Evolutionary conservation across 495 filamentous ascomycete genomes (phyloP).

Genomic region (Sordaria brevicollis): DNA sequence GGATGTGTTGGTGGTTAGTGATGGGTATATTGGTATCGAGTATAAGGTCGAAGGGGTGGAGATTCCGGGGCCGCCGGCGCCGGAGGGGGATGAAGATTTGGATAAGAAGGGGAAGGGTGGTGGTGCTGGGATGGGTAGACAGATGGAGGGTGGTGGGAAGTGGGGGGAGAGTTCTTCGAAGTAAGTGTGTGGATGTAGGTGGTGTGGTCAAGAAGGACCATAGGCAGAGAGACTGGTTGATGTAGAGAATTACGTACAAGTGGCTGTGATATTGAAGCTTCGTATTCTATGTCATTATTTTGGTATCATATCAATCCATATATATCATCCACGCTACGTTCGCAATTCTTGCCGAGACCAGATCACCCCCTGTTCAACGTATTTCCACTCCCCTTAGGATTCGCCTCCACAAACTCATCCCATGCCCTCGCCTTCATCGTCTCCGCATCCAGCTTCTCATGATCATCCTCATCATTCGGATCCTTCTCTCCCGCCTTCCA

Average conservation of each 20-base stretch:
- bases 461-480: conserved; percentile 79
- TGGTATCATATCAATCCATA: neutral
- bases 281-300: neutral
- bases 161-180: neutral
- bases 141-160: neutral
- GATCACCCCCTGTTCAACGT: conserved; percentile 68
- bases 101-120: conserved; percentile 6
- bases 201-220: neutral
- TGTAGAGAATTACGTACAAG: neutral
- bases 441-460: conserved; percentile 74
- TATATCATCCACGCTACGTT: neutral
- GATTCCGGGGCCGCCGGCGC: conserved; percentile 10
- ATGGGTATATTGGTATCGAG: conserved; percentile 76
- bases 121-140: neutral
- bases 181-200: neutral
- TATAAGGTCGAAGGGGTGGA: conserved; percentile 35
- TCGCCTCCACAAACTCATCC: conserved; percentile 91
- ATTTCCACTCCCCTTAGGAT: conserved; percentile 79
- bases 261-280: neutral
- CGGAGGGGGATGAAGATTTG: conserved; percentile 5
- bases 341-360: neutral
- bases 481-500: conserved; percentile 36
- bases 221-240: neutral
- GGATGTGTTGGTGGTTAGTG: conserved; percentile 67
- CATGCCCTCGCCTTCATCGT: conserved; percentile 89